Conservation (phyloP, 2,329 filamentous ascomycete genomes). For the Ceratocystis destructans region DNA sequence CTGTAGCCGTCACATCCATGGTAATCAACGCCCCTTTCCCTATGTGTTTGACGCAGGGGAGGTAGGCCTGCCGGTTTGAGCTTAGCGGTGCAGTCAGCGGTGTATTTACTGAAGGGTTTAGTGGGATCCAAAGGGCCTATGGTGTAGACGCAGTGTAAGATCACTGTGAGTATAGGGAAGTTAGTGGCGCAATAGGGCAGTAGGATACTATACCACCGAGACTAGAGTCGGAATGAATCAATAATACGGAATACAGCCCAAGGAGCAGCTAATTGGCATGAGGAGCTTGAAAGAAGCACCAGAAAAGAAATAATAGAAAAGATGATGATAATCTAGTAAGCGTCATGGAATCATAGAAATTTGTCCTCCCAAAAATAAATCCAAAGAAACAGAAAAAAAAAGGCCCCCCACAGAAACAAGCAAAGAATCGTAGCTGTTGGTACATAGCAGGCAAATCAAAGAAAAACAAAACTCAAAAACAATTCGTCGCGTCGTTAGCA, state of each 20-base stretch:
- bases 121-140: too few relatives aligned
- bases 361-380: not conserved
- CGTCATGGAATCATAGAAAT: slow-evolving; percentile 1
- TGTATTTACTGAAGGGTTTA: too few relatives aligned
- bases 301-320: not conserved
- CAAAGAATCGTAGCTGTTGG: not conserved
- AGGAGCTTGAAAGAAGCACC: not conserved
- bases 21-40: too few relatives aligned
- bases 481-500: not conserved
- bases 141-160: too few relatives aligned
- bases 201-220: too few relatives aligned
- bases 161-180: too few relatives aligned
- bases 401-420: not conserved
- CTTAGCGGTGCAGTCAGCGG: too few relatives aligned
- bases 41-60: too few relatives aligned
- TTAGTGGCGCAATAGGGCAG: too few relatives aligned
- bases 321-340: slow-evolving; percentile 4
- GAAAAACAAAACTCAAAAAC: not conserved
- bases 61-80: too few relatives aligned
- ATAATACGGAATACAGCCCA: not conserved
- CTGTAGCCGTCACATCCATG: too few relatives aligned
- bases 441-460: not conserved
- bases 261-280: not conserved
- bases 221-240: too few relatives aligned
- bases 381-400: not conserved